Base-by-base conservation (phyloP, 2,329 filamentous ascomycete genomes). In the Corynespora cassiicola region DNA sequence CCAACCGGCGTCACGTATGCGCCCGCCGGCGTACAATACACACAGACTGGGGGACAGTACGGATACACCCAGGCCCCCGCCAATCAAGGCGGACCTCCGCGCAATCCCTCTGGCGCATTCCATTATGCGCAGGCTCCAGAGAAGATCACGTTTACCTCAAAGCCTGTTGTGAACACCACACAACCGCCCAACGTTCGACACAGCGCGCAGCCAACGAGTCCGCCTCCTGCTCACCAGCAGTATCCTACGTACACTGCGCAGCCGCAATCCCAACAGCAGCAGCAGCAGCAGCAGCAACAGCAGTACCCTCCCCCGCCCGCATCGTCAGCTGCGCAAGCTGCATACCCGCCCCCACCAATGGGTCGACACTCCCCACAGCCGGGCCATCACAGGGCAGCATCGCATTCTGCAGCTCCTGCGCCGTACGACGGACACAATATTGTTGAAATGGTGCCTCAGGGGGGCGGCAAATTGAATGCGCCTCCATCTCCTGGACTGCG, bases 121-220 rank as follows among this genome's bases (percentile, higher is more conserved):
- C 65, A 72, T 45, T 76, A 76, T 54, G 68, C 72, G 9, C 56
- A 57, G 14, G 42, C 65, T 14, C 69, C 72, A 3, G 57, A 66
- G 7, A 66, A 68, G 21, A 64, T 75, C 38, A 72, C 63, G 7
- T 75, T 73, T 51, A 74, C 61, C n/a, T 52, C 70, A 20, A 69
- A 66, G 41, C 70, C 69, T 11, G 58, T 70, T 16, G 56, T 41
- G 24, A 19, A 47, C 38, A 37, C 36, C 26, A 26, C 45, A 20
- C 50, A 52, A 39, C 60, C 46, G 30, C 55, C 58, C 24, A 17
- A 45, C 9, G 47, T 66, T 24, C 50, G 54, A 46, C 61, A 65
- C 42, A 59, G 49, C 4, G 17, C 54, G 18, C 56, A 61, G 43
- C 49, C 58, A 6, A 44, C 45, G 31, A 52, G 29, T 34, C 49